Percentiles rank a stretch among this genome's conserved stretches.
phyloP scores from a whole-genome alignment of 805 yeast species.

The Candida silvicultrix region DNA sequence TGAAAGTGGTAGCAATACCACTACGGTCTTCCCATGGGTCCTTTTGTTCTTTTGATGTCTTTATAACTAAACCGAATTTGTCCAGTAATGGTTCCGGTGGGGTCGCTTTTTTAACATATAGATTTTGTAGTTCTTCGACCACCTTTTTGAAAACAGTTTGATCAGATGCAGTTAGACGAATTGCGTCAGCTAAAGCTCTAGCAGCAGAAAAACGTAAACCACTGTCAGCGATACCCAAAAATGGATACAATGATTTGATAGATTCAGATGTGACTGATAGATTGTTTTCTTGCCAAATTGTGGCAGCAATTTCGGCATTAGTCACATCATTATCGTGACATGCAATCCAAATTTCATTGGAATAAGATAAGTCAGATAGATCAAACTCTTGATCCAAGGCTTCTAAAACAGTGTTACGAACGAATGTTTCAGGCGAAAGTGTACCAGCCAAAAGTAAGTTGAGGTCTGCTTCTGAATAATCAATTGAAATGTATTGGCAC shows the following conservation, averaged over 20 bases:
- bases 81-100: constrained; percentile 79
- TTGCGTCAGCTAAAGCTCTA: constrained; percentile 57
- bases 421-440: constrained; percentile 60
- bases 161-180: constrained; percentile 27
- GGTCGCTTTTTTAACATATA: constrained; percentile 53
- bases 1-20: constrained; percentile 68
- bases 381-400: constrained; percentile 79
- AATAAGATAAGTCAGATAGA: constrained; percentile 35
- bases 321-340: constrained; percentile 65
- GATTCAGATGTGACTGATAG: constrained; percentile 41
- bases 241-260: constrained; percentile 40
- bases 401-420: constrained; percentile 75
- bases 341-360: constrained; percentile 73
- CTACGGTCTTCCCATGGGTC: constrained; percentile 86
- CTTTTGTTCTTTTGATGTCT: constrained; percentile 49
- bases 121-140: constrained; percentile 40
- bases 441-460: constrained; percentile 47
- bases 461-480: constrained; percentile 52
- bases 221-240: constrained; percentile 47
- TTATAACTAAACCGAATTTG: constrained; percentile 71
- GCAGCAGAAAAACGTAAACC: constrained; percentile 74
- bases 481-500: constrained; percentile 68
- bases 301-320: constrained; percentile 59
- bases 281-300: constrained; percentile 81
- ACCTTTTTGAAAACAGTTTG: constrained; percentile 23